Base-by-base conservation (phyloP, 2,329 filamentous ascomycete species). In the Botryotinia calthae region DNA sequence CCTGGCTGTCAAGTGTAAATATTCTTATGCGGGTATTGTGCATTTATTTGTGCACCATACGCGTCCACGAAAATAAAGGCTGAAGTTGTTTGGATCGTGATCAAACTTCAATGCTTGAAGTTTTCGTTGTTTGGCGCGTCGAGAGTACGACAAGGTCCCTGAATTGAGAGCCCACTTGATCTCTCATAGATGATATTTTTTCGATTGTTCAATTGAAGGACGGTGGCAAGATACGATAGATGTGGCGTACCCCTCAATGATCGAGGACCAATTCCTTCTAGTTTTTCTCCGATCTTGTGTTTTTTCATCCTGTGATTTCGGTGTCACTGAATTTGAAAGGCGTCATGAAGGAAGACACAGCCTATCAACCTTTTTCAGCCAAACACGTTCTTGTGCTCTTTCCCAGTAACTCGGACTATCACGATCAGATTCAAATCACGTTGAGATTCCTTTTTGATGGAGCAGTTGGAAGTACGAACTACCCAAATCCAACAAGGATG, bases 61-160 rank as follows among this genome's bases (percentile, higher is more conserved):
- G n/a, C 65, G 2, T 56, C 4, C 48, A 67, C 65, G 46, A 67
- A 42, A 67, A 67, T n/a, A 40, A 31, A 10, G 25, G 25, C 34
- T 56, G 65, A 42, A 51, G 51, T 56, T 67, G 34, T 22, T 56
- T 67, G 65, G 65, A 56, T 67, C 65, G 48, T 54, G 34, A 54
- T 67, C 65, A 67, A 67, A 16, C 16, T 67, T 42, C 12, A 1
- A 56, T 31, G 16, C 18, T 25, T 20, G 37, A 56, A 56, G 10
- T 56, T 67, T 56, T 56, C 65, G 48, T 67, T 56, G 25, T n/a
- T 9, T 31, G 10, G 64, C n/a, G n/a, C n/a, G 46, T 54, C 12
- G 10, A 40, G 4, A 10, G 34, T 22, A 66, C 34, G 46, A 42
- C 9, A 40, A n/a, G 3, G 16, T 37, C 25, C 31, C 28, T 18